Base-by-base conservation (phyloP, 169 alveolate genomes). In the Toxoplasma gondii region DNA sequence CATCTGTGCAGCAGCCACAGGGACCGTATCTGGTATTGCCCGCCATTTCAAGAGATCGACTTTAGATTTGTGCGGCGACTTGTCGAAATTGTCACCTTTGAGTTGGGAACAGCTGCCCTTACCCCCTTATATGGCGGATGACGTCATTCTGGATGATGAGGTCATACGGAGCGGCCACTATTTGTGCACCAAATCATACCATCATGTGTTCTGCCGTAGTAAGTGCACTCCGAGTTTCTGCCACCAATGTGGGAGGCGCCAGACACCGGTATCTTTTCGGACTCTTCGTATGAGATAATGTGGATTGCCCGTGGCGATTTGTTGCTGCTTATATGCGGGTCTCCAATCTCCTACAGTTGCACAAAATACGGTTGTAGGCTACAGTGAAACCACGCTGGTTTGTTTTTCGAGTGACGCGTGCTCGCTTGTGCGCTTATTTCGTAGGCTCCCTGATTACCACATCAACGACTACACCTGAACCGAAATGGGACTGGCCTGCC, bases 401-500 rank as follows among this genome's bases (percentile, higher is more conserved):
- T 17, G 27, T 17, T 49, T 49, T 49, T 49, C 58, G 12, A 17
- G 58, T 17, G 58, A 17, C 22, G 58, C 58, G 4, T 49, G 58
- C 58, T 17, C 27, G 39, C 17, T 24, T 74, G 84, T 38, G 1
- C 16, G 45, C 29, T 74, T 38, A 16, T 34, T 74, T 38, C 84
- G 84, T 74, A 78, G 87, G 87, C 45, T 24, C 27, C 29, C 45
- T 78, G 53, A 38, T 78, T 31, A 38, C 43, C 1, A 78, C 87
- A 7, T 41, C 90, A 16, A 82, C 90, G 22, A 82, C 90, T 22
- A 41, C 90, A 7, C 19, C 90, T 4, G 38, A 36, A 41, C 38
- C 90, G 64, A 24, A 24, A 24, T 82, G 90, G 90, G 36, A 24
- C 69, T 82, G 90, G 90, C 90, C 90, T 31, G 69, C 90, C 17